Evolutionary conservation across 2,329 filamentous ascomycete species (phyloP).

Genomic region (Berkeleyomyces basicola): DNA sequence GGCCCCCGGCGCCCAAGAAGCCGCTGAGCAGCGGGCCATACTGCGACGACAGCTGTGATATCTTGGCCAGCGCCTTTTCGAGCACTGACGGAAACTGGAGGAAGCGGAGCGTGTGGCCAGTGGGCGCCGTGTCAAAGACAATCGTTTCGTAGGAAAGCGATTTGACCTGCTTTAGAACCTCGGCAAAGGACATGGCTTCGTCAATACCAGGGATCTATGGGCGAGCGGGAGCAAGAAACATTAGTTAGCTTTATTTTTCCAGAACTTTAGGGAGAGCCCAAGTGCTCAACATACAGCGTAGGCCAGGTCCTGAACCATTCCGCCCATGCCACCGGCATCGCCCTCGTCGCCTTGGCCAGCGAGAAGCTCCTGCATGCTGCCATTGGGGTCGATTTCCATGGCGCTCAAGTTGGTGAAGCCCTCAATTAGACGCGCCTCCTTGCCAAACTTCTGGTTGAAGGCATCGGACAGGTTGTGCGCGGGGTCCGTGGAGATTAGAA

Average conservation of each 20-base stretch:
- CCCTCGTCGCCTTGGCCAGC: conserved; percentile 59
- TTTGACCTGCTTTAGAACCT: conserved; percentile 98
- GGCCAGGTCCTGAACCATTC: conserved; percentile 97
- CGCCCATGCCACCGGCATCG: conserved; percentile 57
- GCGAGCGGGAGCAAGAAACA: neutral
- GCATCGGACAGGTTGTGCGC: conserved; percentile 97
- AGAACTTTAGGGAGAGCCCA: neutral
- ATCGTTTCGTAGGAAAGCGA: conserved; percentile 97
- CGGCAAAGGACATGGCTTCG: conserved; percentile 98
- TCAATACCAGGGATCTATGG: conserved; percentile 87
- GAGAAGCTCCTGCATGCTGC: conserved; percentile 88
- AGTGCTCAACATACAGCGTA: conserved; percentile 53
- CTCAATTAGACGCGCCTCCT: conserved; percentile 83
- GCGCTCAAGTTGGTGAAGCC: conserved; percentile 88
- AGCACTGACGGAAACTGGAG: conserved; percentile 95
- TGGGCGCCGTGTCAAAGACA: conserved; percentile 96
- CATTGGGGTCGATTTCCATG: conserved; percentile 98
- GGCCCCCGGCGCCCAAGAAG: conserved; percentile 61
- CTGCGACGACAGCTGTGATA: conserved; percentile 82
- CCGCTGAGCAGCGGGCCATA: conserved; percentile 94
- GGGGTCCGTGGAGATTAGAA: conserved; percentile 95
- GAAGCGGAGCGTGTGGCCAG: conserved; percentile 94
- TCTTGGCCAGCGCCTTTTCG: conserved; percentile 94
- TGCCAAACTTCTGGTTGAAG: conserved; percentile 98
- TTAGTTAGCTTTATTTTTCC: neutral